phyloP scores from a whole-genome alignment of 768 basidiomycete species.

The Russula lepida region DNA sequence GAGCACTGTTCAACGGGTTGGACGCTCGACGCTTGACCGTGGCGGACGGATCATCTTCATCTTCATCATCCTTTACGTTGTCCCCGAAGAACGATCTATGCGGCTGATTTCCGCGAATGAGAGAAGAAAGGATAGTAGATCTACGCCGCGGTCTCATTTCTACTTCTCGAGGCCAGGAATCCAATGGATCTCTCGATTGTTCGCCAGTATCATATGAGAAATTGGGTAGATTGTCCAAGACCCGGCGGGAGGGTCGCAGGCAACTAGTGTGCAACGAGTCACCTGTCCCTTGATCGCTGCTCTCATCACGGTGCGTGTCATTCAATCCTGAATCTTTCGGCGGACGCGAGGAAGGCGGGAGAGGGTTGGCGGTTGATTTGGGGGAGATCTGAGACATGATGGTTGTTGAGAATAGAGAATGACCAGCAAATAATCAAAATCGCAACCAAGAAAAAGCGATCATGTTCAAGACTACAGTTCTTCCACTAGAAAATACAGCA shows the following conservation, averaged over 20 bases:
- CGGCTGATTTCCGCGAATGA: slow-evolving; percentile 10
- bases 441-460: background rate
- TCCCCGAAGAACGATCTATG: slow-evolving; percentile 13
- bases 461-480: slow-evolving; percentile 13
- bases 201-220: slow-evolving; percentile 3
- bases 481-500: slow-evolving; percentile 14
- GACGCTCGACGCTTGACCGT: background rate
- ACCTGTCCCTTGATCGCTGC: background rate
- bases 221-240: background rate
- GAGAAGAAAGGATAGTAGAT: slow-evolving; percentile 12
- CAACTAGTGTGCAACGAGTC: background rate
- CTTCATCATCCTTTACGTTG: background rate
- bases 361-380: background rate
- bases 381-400: slow-evolving; percentile 5
- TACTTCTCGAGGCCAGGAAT: slow-evolving; percentile 14
- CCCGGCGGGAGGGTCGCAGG: background rate
- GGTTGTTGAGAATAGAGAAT: background rate
- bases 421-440: background rate
- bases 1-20: background rate
- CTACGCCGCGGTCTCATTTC: slow-evolving; percentile 11
- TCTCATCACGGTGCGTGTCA: background rate
- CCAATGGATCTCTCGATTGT: background rate
- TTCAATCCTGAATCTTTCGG: too few relatives aligned
- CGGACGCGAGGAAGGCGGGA: background rate
- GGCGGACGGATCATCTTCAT: background rate